phyloP scores from a whole-genome alignment of 2,329 filamentous ascomycete species.

The Aspergillus novoparasiticus region DNA sequence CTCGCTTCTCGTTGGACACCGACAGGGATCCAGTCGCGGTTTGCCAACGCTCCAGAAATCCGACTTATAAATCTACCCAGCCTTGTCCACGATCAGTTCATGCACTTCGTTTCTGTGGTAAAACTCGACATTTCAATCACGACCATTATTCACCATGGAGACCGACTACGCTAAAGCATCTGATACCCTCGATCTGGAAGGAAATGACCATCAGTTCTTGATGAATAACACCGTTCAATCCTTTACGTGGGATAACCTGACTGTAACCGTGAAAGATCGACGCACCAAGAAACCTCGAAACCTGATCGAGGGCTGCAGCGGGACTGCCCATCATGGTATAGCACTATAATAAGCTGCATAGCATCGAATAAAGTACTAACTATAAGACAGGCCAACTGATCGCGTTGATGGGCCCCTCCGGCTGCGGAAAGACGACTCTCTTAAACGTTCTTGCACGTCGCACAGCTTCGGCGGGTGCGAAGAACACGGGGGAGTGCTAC shows the following conservation, averaged over 20 bases:
- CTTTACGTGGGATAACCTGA: slow-evolving; percentile 68
- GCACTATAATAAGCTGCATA: neutral
- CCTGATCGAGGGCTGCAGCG: slow-evolving; percentile 66
- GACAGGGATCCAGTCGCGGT: neutral
- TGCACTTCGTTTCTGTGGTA: neutral
- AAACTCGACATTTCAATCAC: neutral
- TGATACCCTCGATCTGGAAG: slow-evolving; percentile 30
- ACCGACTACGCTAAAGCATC: neutral
- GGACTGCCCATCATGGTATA: slow-evolving; percentile 64
- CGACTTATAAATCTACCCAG: neutral
- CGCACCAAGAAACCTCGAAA: slow-evolving; percentile 64
- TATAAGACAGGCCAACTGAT: slow-evolving; percentile 65
- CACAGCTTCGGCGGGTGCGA: slow-evolving; percentile 55
- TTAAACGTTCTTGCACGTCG: slow-evolving; percentile 76
- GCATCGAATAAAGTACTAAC: neutral
- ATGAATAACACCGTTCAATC: slow-evolving; percentile 64
- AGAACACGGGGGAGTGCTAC: slow-evolving; percentile 56
- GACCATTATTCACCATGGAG: neutral
- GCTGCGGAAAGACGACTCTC: slow-evolving; percentile 78
- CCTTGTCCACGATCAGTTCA: neutral
- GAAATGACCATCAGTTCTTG: slow-evolving; percentile 34
- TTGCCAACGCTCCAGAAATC: neutral
- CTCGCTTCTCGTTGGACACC: neutral
- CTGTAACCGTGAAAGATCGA: slow-evolving; percentile 72
- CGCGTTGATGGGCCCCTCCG: slow-evolving; percentile 79